A percentile compares a stretch with the other conserved stretches of the same genome.
Conservation (phyloP, 163 green algal genomes). For the Scenedesmus sp. region DNA sequence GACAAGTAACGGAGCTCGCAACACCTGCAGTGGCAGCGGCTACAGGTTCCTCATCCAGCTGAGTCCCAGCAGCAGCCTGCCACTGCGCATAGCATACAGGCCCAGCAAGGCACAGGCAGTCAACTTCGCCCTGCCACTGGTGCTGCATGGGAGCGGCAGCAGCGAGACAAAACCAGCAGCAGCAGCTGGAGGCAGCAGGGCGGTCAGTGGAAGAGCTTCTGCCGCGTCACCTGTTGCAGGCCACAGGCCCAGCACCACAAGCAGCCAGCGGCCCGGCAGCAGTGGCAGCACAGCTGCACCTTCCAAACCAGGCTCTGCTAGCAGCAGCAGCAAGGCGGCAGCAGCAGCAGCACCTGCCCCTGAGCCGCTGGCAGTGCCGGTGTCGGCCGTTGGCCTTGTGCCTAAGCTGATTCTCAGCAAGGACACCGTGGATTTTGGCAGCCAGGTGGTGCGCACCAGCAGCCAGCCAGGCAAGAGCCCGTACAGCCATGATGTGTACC, state of each 20-base stretch:
- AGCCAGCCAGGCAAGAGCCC: constrained; percentile 57
- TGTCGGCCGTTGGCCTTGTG: constrained; percentile 56
- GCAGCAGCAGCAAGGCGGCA: neutral
- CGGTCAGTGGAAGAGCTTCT: neutral
- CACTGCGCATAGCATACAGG: constrained; percentile 58
- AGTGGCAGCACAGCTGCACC: constrained; percentile 17
- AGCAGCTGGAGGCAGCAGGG: neutral
- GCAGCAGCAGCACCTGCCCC: constrained; percentile 13
- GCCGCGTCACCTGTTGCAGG: neutral
- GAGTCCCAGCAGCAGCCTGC: constrained; percentile 56
- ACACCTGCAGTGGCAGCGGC: constrained; percentile 35
- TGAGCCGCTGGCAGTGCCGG: constrained; percentile 28
- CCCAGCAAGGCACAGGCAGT: constrained; percentile 32
- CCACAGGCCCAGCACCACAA: constrained; percentile 36
- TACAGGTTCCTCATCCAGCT: constrained; percentile 66
- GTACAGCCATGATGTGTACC: constrained; percentile 40
- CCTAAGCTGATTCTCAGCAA: constrained; percentile 69
- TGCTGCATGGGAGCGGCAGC: constrained; percentile 39
- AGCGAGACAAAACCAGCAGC: neutral
- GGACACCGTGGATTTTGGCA: constrained; percentile 74
- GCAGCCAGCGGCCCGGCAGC: constrained; percentile 36
- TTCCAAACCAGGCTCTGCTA: constrained; percentile 10
- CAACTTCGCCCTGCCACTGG: constrained; percentile 55
- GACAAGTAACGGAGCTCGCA: neutral
- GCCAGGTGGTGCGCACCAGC: constrained; percentile 69